Conservation (phyloP, 2,329 filamentous ascomycete species). For the Spiromastix sp. region DNA sequence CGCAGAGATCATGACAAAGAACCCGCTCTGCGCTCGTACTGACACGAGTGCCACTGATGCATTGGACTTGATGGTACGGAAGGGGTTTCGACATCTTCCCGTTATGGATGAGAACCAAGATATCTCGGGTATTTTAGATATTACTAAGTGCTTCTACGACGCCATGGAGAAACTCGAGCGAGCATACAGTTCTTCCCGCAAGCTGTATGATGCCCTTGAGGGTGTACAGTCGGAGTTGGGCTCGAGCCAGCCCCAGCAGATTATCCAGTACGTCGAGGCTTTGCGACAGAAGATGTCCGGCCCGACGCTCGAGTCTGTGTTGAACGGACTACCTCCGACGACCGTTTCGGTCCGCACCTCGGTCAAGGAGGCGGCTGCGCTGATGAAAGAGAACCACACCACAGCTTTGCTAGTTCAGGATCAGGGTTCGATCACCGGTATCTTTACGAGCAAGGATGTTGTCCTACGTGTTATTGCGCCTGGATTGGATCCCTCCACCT, state of each 20-base stretch:
- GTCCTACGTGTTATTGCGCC: constrained; percentile 96
- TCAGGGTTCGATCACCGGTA: constrained; percentile 93
- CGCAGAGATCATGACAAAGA: constrained; percentile 99
- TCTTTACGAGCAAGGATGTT: constrained; percentile 99
- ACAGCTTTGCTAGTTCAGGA: constrained; percentile 94
- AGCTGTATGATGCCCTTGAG: constrained; percentile 93
- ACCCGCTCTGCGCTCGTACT: constrained; percentile 91
- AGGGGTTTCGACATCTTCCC: constrained; percentile 92
- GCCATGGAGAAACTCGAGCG: constrained; percentile 99
- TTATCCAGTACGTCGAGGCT: constrained; percentile 97
- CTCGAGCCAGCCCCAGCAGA: constrained; percentile 91
- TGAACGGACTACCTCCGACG: constrained; percentile 83
- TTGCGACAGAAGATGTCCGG: constrained; percentile 95
- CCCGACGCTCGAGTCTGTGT: constrained; percentile 85
- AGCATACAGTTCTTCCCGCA: constrained; percentile 94
- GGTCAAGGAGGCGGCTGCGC: constrained; percentile 83
- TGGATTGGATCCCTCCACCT: constrained; percentile 83
- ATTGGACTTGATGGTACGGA: constrained; percentile 93
- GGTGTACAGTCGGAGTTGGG: constrained; percentile 96
- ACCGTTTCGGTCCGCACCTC: constrained; percentile 94
- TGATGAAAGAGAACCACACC: constrained; percentile 99
- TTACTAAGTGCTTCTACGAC: constrained; percentile 99
- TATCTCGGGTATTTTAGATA: constrained; percentile 94
- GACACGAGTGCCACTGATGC: constrained; percentile 98
- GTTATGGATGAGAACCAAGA: constrained; percentile 99